Conservation (phyloP, 2,329 filamentous ascomycete genomes). For the Fusarium luffae region DNA sequence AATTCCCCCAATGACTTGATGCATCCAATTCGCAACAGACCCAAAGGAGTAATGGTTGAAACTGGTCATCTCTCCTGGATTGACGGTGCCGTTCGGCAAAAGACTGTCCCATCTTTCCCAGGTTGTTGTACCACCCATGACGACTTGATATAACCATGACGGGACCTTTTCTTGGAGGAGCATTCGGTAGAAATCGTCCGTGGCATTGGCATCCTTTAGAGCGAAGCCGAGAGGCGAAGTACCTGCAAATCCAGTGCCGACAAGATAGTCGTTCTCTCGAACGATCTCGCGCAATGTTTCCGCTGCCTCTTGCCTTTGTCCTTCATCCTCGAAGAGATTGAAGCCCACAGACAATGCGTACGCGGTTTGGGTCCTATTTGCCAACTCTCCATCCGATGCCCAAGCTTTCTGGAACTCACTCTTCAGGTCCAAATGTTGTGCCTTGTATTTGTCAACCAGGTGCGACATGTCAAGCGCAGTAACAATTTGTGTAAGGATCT, state of each 20-base stretch:
- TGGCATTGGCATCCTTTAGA: background rate
- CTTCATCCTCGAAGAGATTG: slow-evolving; percentile 43
- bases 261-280: slow-evolving; percentile 49
- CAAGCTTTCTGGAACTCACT: slow-evolving; percentile 42
- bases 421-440: slow-evolving; percentile 33
- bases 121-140: slow-evolving; percentile 54
- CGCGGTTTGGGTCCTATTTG: slow-evolving; percentile 55
- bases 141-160: slow-evolving; percentile 54
- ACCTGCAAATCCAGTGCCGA: slow-evolving; percentile 54
- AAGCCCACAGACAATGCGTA: slow-evolving; percentile 54
- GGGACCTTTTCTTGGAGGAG: slow-evolving; percentile 50
- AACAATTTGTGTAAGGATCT: slow-evolving; percentile 50
- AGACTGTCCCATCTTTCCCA: slow-evolving; percentile 58
- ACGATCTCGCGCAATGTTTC: slow-evolving; percentile 48
- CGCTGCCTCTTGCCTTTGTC: slow-evolving; percentile 39
- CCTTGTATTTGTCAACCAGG: slow-evolving; percentile 28
- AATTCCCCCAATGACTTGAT: background rate
- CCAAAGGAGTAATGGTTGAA: slow-evolving; percentile 58
- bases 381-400: slow-evolving; percentile 47
- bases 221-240: slow-evolving; percentile 38
- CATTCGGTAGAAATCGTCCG: slow-evolving; percentile 48
- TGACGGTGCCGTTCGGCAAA: slow-evolving; percentile 52
- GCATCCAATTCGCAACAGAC: slow-evolving; percentile 45
- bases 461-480: slow-evolving; percentile 44
- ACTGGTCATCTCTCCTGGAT: slow-evolving; percentile 55